These are phyloP conservation scores for Choanephora cucurbitarum DNA, from an alignment of 371 early-diverging fungal species.

Conservation along the genomic window DNA sequence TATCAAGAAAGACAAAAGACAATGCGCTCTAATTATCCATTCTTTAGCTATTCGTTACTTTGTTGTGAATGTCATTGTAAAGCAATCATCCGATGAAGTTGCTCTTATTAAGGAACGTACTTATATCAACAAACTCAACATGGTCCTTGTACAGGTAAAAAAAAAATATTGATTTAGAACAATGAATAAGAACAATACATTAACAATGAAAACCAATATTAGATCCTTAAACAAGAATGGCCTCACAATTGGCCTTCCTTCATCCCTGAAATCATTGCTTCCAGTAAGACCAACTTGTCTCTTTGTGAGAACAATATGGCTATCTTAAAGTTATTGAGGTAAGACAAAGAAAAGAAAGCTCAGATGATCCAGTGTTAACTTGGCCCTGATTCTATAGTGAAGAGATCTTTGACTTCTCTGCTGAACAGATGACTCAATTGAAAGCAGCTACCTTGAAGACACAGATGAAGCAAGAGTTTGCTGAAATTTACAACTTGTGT, in stretches of 20 bases:
- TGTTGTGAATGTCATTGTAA: conserved; percentile 87
- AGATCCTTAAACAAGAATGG: conserved; percentile 99
- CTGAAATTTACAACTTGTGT: conserved; percentile 95
- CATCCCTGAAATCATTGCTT: conserved; percentile 97
- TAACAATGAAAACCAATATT: conserved; percentile 11
- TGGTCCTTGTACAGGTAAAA: conserved; percentile 91
- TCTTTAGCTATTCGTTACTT: conserved; percentile 89
- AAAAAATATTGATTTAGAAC: background rate
- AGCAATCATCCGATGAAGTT: conserved; percentile 84
- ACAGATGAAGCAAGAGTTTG: conserved; percentile 95
- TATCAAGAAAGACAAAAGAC: no score
- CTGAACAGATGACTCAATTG: conserved; percentile 96
- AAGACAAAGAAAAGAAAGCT: background rate
- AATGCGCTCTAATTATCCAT: background rate
- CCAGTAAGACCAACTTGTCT: conserved; percentile 87
- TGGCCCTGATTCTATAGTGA: conserved; percentile 66
- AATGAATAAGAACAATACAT: no score
- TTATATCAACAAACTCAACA: conserved; percentile 89
- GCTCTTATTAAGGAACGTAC: conserved; percentile 70
- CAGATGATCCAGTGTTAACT: no score
- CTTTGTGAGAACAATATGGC: conserved; percentile 99
- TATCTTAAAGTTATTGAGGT: conserved; percentile 96
- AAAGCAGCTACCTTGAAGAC: conserved; percentile 91
- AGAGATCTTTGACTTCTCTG: conserved; percentile 98
- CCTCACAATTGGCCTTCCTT: conserved; percentile 99